Evolutionary conservation across 2,329 filamentous ascomycete species (phyloP).

Genomic region (Fusarium protoensiforme): DNA sequence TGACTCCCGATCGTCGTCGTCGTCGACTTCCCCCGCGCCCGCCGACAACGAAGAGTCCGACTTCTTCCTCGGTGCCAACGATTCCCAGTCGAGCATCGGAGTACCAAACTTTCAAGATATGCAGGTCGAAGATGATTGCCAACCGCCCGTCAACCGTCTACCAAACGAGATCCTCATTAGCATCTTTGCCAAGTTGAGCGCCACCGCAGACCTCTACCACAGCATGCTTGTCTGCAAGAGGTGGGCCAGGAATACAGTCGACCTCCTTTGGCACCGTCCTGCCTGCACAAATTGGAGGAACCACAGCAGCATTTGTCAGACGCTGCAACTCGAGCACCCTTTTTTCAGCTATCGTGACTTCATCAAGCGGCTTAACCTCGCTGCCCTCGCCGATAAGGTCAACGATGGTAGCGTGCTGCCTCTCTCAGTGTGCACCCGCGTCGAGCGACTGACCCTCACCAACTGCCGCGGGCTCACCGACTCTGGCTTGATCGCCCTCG

Average conservation of each 20-base stretch:
- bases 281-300: constrained; percentile 89
- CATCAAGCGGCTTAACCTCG: constrained; percentile 91
- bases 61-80: constrained; percentile 89
- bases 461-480: constrained; percentile 90
- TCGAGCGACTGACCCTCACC: constrained; percentile 93
- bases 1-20: constrained; percentile 71
- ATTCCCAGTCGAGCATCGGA: constrained; percentile 91
- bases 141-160: constrained; percentile 84
- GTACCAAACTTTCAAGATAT: constrained; percentile 81
- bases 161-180: constrained; percentile 95
- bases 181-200: constrained; percentile 86
- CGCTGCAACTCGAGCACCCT: constrained; percentile 76
- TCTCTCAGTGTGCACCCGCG: constrained; percentile 84
- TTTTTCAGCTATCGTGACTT: constrained; percentile 92
- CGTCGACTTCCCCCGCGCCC: constrained; percentile 79
- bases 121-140: constrained; percentile 74
- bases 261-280: constrained; percentile 93
- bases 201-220: constrained; percentile 80
- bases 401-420: constrained; percentile 91
- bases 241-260: constrained; percentile 93
- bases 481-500: constrained; percentile 80
- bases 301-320: constrained; percentile 82
- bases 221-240: constrained; percentile 95
- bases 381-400: constrained; percentile 77
- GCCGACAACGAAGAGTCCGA: constrained; percentile 92